Percentiles rank a stretch among this genome's conserved stretches.
Conservation (phyloP, 768 basidiomycete genomes). For the Trametes maxima region DNA sequence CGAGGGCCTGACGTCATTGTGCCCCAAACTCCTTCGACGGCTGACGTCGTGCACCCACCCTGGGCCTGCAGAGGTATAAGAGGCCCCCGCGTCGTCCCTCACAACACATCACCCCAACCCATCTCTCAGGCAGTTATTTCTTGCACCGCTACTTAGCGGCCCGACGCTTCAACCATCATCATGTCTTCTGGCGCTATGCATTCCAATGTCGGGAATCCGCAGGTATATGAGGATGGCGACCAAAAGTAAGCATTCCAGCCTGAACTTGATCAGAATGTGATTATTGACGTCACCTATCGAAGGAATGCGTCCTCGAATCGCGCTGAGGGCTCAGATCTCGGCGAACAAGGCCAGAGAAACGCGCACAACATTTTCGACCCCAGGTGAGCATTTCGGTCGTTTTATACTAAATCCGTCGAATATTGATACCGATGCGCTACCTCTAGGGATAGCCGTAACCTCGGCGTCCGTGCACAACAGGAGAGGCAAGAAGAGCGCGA, state of each 20-base stretch:
- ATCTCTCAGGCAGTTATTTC: no score
- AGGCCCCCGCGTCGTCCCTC: not conserved
- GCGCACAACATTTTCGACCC: conserved; percentile 45
- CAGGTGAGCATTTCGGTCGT: conserved; percentile 34
- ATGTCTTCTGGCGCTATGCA: conserved; percentile 44
- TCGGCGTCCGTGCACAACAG: conserved; percentile 38
- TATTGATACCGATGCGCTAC: not conserved
- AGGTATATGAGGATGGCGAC: conserved; percentile 50
- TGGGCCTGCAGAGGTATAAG: not conserved
- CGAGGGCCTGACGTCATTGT: conserved; percentile 13
- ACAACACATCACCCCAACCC: not conserved
- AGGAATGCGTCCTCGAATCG: conserved; percentile 10
- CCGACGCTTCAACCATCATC: no score
- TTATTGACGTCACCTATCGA: no score
- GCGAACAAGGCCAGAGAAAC: conserved; percentile 37
- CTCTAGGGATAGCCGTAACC: conserved; percentile 48
- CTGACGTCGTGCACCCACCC: conserved; percentile 23
- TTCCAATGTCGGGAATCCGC: conserved; percentile 52
- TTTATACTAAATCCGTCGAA: not conserved
- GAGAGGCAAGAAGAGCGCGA: conserved; percentile 36
- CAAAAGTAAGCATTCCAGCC: conserved; percentile 41
- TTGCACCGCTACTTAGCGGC: no score
- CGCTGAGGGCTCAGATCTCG: conserved; percentile 26
- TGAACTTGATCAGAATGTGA: not conserved
- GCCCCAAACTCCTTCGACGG: conserved; percentile 3